phyloP scores from a whole-genome alignment of 108 stramenopile species.

The Cyclotella kingstonii region DNA sequence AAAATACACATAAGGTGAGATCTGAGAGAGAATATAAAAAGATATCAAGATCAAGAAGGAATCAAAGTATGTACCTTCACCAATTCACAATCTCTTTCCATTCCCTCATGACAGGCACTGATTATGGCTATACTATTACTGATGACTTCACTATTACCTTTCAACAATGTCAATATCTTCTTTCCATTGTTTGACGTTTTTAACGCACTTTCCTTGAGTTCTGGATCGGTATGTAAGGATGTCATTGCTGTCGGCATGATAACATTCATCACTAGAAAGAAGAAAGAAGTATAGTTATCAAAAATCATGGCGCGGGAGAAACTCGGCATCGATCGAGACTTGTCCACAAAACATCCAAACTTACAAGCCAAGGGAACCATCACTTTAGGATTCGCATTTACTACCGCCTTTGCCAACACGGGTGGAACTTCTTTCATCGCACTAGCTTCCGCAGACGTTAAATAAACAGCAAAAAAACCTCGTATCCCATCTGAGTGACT shows the following conservation, averaged over 20 bases:
- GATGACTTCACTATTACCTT: conserved; percentile 15
- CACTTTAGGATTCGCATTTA: conserved; percentile 26
- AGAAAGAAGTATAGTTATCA: background rate
- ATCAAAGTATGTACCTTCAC: background rate
- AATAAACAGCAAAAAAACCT: conserved; percentile 71
- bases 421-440: conserved; percentile 35
- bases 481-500: conserved; percentile 72
- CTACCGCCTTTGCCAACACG: conserved; percentile 42
- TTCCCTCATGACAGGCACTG: conserved; percentile 20
- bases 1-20: background rate
- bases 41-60: background rate
- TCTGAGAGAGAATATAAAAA: background rate
- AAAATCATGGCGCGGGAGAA: background rate
- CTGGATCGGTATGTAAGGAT: conserved; percentile 57
- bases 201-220: conserved; percentile 40
- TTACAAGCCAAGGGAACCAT: conserved; percentile 58
- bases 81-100: conserved; percentile 17
- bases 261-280: conserved; percentile 57
- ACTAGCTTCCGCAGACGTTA: conserved; percentile 42
- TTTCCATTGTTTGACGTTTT: conserved; percentile 61
- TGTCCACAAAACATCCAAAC: background rate
- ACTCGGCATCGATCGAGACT: background rate
- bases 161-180: conserved; percentile 29
- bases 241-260: conserved; percentile 80
- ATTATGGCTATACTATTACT: conserved; percentile 54